A percentile compares a stretch with the other conserved stretches of the same genome.
phyloP scores from a whole-genome alignment of 2,329 filamentous ascomycete species.

The Salinomyces thailandicus region DNA sequence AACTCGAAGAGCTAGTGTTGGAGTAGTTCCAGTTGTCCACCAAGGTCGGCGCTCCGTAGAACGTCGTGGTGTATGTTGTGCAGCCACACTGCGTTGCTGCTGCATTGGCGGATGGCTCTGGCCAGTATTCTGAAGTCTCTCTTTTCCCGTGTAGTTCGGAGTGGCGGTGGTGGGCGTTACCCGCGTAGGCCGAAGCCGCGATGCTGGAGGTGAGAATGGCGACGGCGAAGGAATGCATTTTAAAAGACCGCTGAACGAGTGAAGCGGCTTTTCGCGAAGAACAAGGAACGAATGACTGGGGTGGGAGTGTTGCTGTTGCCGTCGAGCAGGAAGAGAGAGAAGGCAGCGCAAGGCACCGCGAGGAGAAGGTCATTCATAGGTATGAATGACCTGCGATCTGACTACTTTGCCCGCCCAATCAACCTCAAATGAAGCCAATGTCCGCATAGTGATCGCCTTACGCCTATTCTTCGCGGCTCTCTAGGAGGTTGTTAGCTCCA shows the following conservation, averaged over 20 bases:
- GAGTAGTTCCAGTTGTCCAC: constrained; percentile 6
- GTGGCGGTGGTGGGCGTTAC: constrained; percentile 8
- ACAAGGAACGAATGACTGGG: constrained; percentile 5
- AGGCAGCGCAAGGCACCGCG: not conserved
- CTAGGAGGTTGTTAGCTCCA: no score
- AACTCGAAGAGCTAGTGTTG: constrained; percentile 1
- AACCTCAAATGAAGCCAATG: not conserved
- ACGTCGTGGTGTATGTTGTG: constrained; percentile 63
- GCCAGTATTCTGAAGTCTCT: constrained; percentile 3
- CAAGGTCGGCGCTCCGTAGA: constrained; percentile 52
- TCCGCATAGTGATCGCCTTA: not conserved
- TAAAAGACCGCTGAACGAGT: constrained; percentile 9
- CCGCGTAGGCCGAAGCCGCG: constrained; percentile 6
- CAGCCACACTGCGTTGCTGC: constrained; percentile 45
- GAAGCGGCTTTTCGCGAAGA: constrained; percentile 5
- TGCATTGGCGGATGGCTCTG: constrained; percentile 5
- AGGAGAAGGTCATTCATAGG: not conserved
- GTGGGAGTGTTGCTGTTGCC: constrained; percentile 1
- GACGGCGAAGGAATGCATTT: constrained; percentile 8
- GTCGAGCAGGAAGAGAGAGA: not conserved
- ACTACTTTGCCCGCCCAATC: no score
- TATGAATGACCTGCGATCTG: not conserved
- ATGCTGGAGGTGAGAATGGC: constrained; percentile 4
- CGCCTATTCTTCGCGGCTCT: no score
- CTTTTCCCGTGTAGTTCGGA: constrained; percentile 7